These are phyloP conservation scores for Tricholoma bakamatsutake DNA, from an alignment of 768 basidiomycete genomes.

Conservation along the genomic window DNA sequence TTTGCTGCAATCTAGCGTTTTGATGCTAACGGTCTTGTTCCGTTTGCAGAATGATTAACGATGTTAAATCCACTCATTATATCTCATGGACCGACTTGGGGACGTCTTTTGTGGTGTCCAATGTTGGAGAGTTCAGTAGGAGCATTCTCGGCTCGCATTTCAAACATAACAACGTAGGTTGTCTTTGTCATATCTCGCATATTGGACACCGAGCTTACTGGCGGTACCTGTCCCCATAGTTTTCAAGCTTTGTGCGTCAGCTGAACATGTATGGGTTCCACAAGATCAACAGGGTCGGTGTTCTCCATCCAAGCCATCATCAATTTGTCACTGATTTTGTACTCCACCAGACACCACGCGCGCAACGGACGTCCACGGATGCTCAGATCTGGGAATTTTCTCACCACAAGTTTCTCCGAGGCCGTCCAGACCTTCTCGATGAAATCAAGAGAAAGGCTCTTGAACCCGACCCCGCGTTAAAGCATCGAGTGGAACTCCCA, in stretches of 20 bases:
- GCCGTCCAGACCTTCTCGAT: slow-evolving; percentile 73
- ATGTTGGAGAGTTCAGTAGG: slow-evolving; percentile 80
- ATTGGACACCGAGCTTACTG: neutral
- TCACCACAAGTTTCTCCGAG: slow-evolving; percentile 81
- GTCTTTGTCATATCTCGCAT: neutral
- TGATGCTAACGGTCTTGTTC: slow-evolving; percentile 2
- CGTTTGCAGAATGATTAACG: slow-evolving; percentile 72
- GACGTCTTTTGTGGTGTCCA: slow-evolving; percentile 80
- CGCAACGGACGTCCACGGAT: slow-evolving; percentile 74
- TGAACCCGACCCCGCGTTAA: slow-evolving; percentile 68
- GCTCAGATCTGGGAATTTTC: slow-evolving; percentile 88
- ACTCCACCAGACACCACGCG: slow-evolving; percentile 60
- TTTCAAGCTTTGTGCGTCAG: slow-evolving; percentile 91
- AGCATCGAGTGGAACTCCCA: slow-evolving; percentile 73
- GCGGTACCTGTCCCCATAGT: slow-evolving; percentile 35
- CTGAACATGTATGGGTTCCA: slow-evolving; percentile 97
- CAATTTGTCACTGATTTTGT: neutral
- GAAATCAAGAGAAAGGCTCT: slow-evolving; percentile 84
- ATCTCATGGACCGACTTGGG: slow-evolving; percentile 82
- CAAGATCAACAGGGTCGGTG: slow-evolving; percentile 80
- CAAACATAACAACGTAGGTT: slow-evolving; percentile 81
- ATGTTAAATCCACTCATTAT: slow-evolving; percentile 72
- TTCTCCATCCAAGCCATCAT: neutral
- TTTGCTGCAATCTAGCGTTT: neutral
- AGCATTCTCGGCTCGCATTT: slow-evolving; percentile 83